Conservation (phyloP, 75 land plant species). For the Ceratopteris richardii region DNA sequence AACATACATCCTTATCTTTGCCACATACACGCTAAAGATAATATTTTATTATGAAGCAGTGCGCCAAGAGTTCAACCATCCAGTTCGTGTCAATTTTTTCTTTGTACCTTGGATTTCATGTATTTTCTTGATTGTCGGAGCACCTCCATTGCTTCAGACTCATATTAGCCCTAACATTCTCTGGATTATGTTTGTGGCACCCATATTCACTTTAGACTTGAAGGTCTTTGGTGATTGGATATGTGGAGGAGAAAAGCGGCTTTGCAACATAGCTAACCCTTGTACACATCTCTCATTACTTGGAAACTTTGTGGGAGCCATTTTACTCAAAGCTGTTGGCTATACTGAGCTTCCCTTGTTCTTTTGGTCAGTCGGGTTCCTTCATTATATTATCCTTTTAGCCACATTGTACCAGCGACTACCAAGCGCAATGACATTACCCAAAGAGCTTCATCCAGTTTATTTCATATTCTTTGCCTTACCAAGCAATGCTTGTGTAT, state of each 20-base stretch:
- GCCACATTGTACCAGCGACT: conserved; percentile 45
- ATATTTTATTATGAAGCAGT: conserved; percentile 79
- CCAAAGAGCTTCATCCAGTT: conserved; percentile 37
- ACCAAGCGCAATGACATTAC: conserved; percentile 23
- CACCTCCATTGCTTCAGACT: conserved; percentile 38
- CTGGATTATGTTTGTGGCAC: conserved; percentile 20
- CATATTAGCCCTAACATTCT: conserved; percentile 23
- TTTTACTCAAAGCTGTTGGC: conserved; percentile 24
- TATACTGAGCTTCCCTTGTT: conserved; percentile 37
- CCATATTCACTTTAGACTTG: conserved; percentile 30
- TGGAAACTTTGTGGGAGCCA: conserved; percentile 40
- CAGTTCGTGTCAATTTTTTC: conserved; percentile 85
- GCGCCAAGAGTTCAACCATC: conserved; percentile 76
- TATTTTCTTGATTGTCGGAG: conserved; percentile 50
- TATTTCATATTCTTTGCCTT: conserved; percentile 38
- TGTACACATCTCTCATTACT: conserved; percentile 34
- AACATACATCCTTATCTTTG: conserved; percentile 14
- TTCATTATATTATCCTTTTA: conserved; percentile 45
- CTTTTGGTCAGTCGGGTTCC: conserved; percentile 38
- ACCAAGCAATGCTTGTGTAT: conserved; percentile 36
- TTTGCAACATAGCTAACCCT: conserved; percentile 39
- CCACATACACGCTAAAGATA: conserved; percentile 43
- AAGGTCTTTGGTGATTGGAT: conserved; percentile 51
- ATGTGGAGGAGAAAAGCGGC: conserved; percentile 27
- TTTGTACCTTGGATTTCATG: conserved; percentile 75